Evolutionary conservation across 805 yeast genomes (phyloP).

Genomic region (Barnettozyma pratensis): DNA sequence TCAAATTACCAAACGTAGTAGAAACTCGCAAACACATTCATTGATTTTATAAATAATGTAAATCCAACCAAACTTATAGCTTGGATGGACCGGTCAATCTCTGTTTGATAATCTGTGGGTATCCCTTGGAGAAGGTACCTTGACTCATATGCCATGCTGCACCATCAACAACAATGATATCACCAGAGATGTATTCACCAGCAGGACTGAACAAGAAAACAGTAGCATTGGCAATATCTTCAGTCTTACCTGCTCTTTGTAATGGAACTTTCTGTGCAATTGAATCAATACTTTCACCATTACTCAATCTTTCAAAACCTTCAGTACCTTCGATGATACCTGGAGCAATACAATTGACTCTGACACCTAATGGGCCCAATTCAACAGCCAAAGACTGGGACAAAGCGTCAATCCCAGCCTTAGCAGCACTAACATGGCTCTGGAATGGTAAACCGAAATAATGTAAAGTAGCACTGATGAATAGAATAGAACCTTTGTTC

Average conservation of each 20-base stretch:
- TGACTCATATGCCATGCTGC: conserved; percentile 81
- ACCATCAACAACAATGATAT: conserved; percentile 81
- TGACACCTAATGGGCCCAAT: conserved; percentile 82
- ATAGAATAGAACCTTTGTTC: conserved; percentile 66
- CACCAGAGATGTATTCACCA: conserved; percentile 71
- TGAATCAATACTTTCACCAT: conserved; percentile 34
- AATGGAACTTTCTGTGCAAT: conserved; percentile 44
- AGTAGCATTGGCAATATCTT: conserved; percentile 85
- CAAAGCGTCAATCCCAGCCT: conserved; percentile 91
- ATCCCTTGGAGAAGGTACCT: conserved; percentile 30
- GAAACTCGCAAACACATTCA: not conserved
- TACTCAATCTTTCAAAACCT: conserved; percentile 65
- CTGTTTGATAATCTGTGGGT: conserved; percentile 38
- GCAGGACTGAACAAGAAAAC: conserved; percentile 82
- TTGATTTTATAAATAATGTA: not conserved
- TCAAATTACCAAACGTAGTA: no score
- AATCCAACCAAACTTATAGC: conserved; percentile 21
- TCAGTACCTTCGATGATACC: conserved; percentile 88
- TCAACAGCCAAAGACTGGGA: conserved; percentile 84
- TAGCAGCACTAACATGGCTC: conserved; percentile 89
- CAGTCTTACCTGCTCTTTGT: conserved; percentile 62
- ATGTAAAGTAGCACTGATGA: conserved; percentile 87
- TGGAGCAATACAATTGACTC: conserved; percentile 85
- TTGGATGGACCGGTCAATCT: conserved; percentile 31
- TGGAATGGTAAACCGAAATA: conserved; percentile 87